phyloP scores from a whole-genome alignment of 257 asterid species.

The Solanum chiquidenum region DNA sequence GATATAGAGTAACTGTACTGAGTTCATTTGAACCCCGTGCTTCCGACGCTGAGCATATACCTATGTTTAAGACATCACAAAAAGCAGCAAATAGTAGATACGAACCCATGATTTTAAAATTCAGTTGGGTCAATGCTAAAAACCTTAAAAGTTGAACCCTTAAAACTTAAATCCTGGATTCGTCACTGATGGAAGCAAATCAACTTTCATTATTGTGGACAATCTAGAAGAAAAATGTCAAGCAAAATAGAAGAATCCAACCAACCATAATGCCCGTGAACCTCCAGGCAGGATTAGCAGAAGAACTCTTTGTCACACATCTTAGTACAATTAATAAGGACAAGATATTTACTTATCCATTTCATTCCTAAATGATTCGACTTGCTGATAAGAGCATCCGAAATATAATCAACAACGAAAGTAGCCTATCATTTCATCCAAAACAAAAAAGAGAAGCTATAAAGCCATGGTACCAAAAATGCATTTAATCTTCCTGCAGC shows the following conservation, averaged over 20 bases:
- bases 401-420: neutral
- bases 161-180: neutral
- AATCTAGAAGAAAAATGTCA: neutral
- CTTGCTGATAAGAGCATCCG: neutral
- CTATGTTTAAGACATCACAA: neutral
- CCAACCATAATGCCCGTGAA: neutral
- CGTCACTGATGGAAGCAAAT: neutral
- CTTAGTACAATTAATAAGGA: neutral
- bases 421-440: neutral
- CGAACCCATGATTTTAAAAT: neutral
- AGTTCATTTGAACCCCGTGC: neutral
- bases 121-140: neutral
- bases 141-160: neutral
- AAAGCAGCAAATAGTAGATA: neutral
- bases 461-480: neutral
- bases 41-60: neutral
- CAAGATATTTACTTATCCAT: neutral
- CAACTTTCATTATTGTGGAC: neutral
- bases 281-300: neutral
- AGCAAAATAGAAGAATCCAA: neutral
- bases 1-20: neutral
- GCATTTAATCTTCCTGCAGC: neutral
- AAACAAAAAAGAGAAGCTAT: neutral
- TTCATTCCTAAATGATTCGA: neutral
- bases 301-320: neutral